A percentile compares a stretch with the other conserved stretches of the same genome.
Evolutionary conservation across 805 yeast species (phyloP).

Genomic region (Wickerhamiella vanderwaltii): DNA sequence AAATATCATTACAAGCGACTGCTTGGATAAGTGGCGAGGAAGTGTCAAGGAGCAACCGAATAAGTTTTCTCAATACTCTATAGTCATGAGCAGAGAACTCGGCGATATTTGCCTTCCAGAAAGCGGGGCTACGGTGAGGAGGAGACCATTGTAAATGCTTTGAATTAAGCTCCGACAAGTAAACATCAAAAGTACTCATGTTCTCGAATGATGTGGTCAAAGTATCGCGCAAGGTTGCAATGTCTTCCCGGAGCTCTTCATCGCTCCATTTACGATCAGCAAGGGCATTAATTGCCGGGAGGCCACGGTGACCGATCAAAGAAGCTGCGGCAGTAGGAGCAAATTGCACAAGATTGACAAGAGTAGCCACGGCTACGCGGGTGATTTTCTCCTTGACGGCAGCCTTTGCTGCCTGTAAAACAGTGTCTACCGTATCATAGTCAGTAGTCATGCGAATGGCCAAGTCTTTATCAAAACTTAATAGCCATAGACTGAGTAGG

Average conservation of each 20-base stretch:
- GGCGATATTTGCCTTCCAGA: slow-evolving; percentile 75
- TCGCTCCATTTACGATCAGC: slow-evolving; percentile 89
- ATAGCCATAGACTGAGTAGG: slow-evolving; percentile 69
- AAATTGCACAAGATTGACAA: slow-evolving; percentile 31
- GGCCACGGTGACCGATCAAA: slow-evolving; percentile 61
- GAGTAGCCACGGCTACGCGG: slow-evolving; percentile 65
- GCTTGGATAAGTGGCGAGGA: slow-evolving; percentile 33
- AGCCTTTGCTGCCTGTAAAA: slow-evolving; percentile 48
- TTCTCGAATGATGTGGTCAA: slow-evolving; percentile 61
- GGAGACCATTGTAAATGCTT: slow-evolving; percentile 80
- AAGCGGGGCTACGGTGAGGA: slow-evolving; percentile 75
- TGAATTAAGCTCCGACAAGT: slow-evolving; percentile 68
- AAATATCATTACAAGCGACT: slow-evolving; percentile 56
- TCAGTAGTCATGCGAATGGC: slow-evolving; percentile 37
- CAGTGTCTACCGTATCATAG: slow-evolving; percentile 39
- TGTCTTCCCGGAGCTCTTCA: slow-evolving; percentile 72
- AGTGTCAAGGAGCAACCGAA: slow-evolving; percentile 28
- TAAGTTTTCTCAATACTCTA: slow-evolving; percentile 53
- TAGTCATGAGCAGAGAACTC: slow-evolving; percentile 69
- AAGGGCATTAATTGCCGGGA: slow-evolving; percentile 53
- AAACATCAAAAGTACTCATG: slow-evolving; percentile 88
- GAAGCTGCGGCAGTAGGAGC: slow-evolving; percentile 38
- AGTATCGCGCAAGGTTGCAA: slow-evolving; percentile 43
- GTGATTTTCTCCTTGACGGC: slow-evolving; percentile 89
- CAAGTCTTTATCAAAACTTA: slow-evolving; percentile 55